Conservation (phyloP, 257 asterid species). For the Penstemon eatonii region DNA sequence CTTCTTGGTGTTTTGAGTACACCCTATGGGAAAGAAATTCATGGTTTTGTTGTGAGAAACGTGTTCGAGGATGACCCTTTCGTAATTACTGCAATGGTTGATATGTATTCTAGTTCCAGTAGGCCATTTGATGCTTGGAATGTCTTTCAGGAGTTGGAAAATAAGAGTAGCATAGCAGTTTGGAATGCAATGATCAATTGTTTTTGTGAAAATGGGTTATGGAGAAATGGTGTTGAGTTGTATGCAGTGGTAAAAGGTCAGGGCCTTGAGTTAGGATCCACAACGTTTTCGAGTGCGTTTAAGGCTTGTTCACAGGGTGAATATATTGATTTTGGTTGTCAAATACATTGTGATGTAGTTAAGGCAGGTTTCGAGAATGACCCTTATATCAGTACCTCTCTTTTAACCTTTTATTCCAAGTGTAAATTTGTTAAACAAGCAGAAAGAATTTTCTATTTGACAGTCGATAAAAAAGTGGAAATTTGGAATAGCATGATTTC, state of each 20-base stretch:
- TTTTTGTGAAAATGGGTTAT: conserved; percentile 59
- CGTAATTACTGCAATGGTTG: conserved; percentile 64
- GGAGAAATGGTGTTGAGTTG: conserved; percentile 55
- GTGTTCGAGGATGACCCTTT: conserved; percentile 53
- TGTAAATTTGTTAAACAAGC: conserved; percentile 55
- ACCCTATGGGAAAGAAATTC: conserved; percentile 54
- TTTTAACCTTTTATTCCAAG: conserved; percentile 68
- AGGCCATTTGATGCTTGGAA: conserved; percentile 66
- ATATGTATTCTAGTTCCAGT: conserved; percentile 52
- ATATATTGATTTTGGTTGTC: conserved; percentile 50
- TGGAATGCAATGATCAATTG: conserved; percentile 83
- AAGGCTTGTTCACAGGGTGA: conserved; percentile 66
- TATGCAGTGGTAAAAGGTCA: conserved; percentile 46
- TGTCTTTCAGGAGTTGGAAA: conserved; percentile 48
- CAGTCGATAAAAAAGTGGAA: conserved; percentile 50
- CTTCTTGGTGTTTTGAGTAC: conserved; percentile 41
- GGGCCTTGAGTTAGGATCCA: conserved; percentile 52
- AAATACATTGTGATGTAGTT: conserved; percentile 69
- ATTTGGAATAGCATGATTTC: conserved; percentile 87
- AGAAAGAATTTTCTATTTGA: conserved; percentile 42
- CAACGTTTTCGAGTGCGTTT: conserved; percentile 59
- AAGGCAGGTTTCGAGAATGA: conserved; percentile 63
- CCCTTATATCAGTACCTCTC: conserved; percentile 68
- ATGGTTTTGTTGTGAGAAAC: conserved; percentile 61
- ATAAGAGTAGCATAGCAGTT: conserved; percentile 43